Conservation (phyloP, 2,329 filamentous ascomycete species). For the Diplodia intermedia region DNA sequence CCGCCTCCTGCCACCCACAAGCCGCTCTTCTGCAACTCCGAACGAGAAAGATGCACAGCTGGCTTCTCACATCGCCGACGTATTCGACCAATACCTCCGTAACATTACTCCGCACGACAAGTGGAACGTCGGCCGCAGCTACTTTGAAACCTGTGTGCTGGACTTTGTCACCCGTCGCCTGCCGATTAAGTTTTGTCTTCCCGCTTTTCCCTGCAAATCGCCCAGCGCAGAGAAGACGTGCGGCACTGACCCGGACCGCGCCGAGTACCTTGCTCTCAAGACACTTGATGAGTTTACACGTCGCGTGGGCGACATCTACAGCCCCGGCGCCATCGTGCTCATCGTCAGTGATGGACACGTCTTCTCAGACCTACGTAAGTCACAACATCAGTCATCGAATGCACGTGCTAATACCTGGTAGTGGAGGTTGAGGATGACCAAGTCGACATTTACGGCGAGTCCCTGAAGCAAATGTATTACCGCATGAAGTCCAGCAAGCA, state of each 20-base stretch:
- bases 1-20: conserved; percentile 36
- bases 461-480: conserved; percentile 50
- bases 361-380: conserved; percentile 51
- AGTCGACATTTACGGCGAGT: conserved; percentile 51
- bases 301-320: conserved; percentile 50
- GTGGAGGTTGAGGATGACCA: conserved; percentile 53
- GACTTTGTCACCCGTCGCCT: conserved; percentile 38
- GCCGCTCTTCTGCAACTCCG: conserved; percentile 35
- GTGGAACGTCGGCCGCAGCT: conserved; percentile 40
- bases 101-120: conserved; percentile 42
- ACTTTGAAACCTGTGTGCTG: conserved; percentile 38
- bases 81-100: conserved; percentile 43
- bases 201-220: conserved; percentile 68
- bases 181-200: conserved; percentile 50
- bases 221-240: conserved; percentile 65
- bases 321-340: conserved; percentile 50
- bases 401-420: conserved; percentile 5
- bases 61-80: conserved; percentile 38
- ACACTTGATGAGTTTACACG: conserved; percentile 52
- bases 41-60: conserved; percentile 37
- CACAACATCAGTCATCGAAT: not conserved
- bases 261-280: conserved; percentile 51
- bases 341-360: conserved; percentile 55
- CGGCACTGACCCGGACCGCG: conserved; percentile 54
- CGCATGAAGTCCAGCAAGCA: conserved; percentile 38